A percentile compares a stretch with the other conserved stretches of the same genome.
phyloP scores from a whole-genome alignment of 495 filamentous ascomycete species.

The Podospora didyma region DNA sequence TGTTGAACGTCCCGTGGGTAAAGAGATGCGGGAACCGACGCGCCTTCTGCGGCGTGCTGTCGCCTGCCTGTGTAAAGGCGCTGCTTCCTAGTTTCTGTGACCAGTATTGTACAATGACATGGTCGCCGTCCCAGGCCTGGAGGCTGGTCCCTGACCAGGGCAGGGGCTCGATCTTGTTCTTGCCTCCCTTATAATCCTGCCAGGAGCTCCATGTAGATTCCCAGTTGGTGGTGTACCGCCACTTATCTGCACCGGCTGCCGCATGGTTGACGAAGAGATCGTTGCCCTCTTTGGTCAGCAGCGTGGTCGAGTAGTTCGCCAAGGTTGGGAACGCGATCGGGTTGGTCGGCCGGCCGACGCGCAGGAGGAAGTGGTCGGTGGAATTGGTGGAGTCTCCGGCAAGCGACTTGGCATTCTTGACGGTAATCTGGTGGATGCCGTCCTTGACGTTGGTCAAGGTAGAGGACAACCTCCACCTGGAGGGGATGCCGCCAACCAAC shows the following conservation, averaged over 20 bases:
- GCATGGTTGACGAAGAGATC: slow-evolving; percentile 53
- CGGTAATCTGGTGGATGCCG: slow-evolving; percentile 57
- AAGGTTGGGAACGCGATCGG: slow-evolving; percentile 54
- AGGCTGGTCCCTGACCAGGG: slow-evolving; percentile 57
- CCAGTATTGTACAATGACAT: slow-evolving; percentile 67
- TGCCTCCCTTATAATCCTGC: slow-evolving; percentile 50
- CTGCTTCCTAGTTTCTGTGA: slow-evolving; percentile 57
- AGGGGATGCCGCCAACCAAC: slow-evolving; percentile 36
- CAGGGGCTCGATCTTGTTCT: slow-evolving; percentile 42
- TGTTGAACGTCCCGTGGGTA: slow-evolving; percentile 61
- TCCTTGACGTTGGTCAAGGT: slow-evolving; percentile 42
- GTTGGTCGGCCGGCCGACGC: slow-evolving; percentile 45
- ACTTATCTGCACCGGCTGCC: slow-evolving; percentile 61
- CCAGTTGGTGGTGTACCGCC: slow-evolving; percentile 62
- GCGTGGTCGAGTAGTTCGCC: slow-evolving; percentile 55
- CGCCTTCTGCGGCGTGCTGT: slow-evolving; percentile 35
- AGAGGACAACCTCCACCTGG: slow-evolving; percentile 48
- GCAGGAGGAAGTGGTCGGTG: slow-evolving; percentile 46
- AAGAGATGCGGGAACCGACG: slow-evolving; percentile 65
- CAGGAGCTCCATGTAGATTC: slow-evolving; percentile 57
- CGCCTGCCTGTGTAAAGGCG: slow-evolving; percentile 59
- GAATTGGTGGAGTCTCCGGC: slow-evolving; percentile 22
- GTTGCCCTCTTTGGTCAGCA: slow-evolving; percentile 40
- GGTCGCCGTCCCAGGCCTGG: slow-evolving; percentile 63
- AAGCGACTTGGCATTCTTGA: slow-evolving; percentile 49